Percentiles rank a stretch among this genome's conserved stretches.
Conservation (phyloP, 192 early-diverging fungal genomes). For the Haplosporangium gracile region DNA sequence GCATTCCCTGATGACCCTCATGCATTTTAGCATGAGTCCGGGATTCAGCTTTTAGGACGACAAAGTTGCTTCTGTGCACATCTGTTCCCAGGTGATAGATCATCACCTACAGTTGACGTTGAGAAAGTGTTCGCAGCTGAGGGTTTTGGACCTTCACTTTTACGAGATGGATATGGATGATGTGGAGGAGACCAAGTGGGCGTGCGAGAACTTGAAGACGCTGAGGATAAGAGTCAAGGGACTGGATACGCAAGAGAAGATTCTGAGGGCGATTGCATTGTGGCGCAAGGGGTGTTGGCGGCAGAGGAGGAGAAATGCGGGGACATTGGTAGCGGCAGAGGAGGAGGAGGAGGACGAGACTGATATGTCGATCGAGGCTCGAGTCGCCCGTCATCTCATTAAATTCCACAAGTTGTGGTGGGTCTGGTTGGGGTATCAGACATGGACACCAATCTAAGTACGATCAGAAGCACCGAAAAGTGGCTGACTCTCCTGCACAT, state of each 20-base stretch:
- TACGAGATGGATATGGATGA: neutral
- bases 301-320: no score
- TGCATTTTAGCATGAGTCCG: neutral
- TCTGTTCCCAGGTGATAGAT: neutral
- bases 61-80: neutral
- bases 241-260: slow-evolving; percentile 3
- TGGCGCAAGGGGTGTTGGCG: neutral
- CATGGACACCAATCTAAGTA: no score
- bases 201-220: neutral
- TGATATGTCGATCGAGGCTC: neutral
- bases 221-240: neutral
- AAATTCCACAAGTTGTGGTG: neutral
- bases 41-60: neutral
- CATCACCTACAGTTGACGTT: neutral
- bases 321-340: neutral
- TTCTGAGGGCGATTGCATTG: neutral
- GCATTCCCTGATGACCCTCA: neutral
- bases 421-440: neutral
- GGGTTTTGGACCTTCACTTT: neutral
- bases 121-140: neutral
- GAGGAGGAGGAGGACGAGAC: neutral
- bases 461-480: no score
- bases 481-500: no score
- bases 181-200: neutral
- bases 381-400: neutral